Evolutionary conservation across 306 rosid genomes (phyloP).

Genomic region (Cyclanthera cordifolia): DNA sequence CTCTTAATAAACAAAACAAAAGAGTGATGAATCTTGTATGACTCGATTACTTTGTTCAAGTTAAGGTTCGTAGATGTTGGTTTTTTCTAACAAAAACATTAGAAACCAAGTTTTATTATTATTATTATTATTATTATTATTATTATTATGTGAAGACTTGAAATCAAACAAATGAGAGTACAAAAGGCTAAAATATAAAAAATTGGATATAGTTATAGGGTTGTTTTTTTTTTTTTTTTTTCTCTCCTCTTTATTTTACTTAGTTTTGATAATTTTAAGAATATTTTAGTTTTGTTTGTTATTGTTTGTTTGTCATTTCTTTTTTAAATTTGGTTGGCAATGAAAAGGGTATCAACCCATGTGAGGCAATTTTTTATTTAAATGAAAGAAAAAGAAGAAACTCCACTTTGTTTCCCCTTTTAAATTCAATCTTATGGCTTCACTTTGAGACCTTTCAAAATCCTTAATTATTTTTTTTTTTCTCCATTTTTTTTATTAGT

Average conservation of each 20-base stretch:
- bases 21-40: too few relatives aligned
- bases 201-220: neutral
- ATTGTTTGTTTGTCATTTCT: neutral
- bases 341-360: slow-evolving; percentile 35
- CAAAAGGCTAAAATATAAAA: neutral
- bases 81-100: too few relatives aligned
- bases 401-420: neutral
- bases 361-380: slow-evolving; percentile 17
- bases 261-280: too few relatives aligned
- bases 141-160: neutral
- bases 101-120: too few relatives aligned
- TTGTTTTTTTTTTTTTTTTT: too few relatives aligned
- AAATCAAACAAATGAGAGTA: neutral
- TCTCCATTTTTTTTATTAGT: too few relatives aligned
- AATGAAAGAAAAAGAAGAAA: neutral
- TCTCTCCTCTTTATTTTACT: neutral
- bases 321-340: slow-evolving; percentile 16
- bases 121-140: too few relatives aligned
- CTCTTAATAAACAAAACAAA: too few relatives aligned
- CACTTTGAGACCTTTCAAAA: neutral
- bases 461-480: too few relatives aligned
- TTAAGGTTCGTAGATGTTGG: too few relatives aligned
- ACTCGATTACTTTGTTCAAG: too few relatives aligned
- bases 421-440: slow-evolving; percentile 5
- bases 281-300: neutral